Evolutionary conservation across 129 eudicot genomes (phyloP), one percentile per base, ranked within the genome.

Genomic region (Apium graveolens): DNA sequence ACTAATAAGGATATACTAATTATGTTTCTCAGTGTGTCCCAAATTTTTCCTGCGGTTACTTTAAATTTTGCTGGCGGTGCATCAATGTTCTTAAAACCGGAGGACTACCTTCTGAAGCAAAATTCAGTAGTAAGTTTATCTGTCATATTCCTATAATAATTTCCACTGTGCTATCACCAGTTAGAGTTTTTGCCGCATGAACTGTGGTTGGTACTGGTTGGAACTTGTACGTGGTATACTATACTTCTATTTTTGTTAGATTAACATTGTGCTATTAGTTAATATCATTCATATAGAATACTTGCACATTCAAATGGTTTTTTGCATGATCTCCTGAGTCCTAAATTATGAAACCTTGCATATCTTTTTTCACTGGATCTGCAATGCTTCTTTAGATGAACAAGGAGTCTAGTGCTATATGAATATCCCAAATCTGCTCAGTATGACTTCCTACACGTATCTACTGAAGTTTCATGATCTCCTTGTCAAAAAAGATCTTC

Each of bases 61-160:
- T 87, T 95, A 74, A 95, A 95, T 84, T 95, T 95, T 76, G 96
- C 94, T 27, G 96, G 96, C 38, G 92, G 96, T 76, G 99, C 97
- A 80, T 81, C 96, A 29, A 95, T 95, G 99, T 29, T 87, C 27
- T 84, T 92, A 74, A 80, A 81, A 74, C 97, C 97, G 4, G 90
- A 92, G 46, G 97, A 95, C 79, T 95, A 95, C 86, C 94, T 95
- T 78, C 83, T 92, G 63, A 92, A 95, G 86, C 96, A 91, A 74
- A 90, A 87, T 78, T 90, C 96, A 1, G 81, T 85, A 73, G 99
- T 95, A 87, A 82, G 92, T 85, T 76, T 43, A 44, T 65, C 39
- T 73, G 13, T n/a, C 16, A 10, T 7, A 8, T 26, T 39, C 43
- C 42, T 68, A 4, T 12, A 68, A 14, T 55, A 16, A 43, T 26